Percentiles rank a stretch among this genome's conserved stretches.
These are phyloP conservation scores for Mycena rosella DNA, from an alignment of 768 basidiomycete genomes.

Conservation along the genomic window DNA sequence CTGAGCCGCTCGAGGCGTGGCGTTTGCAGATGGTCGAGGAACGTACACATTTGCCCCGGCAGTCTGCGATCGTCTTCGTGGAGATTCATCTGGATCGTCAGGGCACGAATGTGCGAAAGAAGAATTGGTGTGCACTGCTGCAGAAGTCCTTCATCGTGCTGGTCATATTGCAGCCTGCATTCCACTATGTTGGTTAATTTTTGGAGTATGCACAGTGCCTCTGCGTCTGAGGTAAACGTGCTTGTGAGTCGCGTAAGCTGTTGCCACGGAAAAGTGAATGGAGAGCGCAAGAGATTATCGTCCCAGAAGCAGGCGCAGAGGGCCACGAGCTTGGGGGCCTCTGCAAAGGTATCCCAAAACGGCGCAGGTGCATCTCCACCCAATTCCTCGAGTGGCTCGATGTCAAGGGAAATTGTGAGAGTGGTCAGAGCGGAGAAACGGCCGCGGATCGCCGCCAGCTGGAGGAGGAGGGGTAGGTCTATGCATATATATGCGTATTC, in stretches of 20 bases:
- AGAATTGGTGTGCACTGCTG: not conserved
- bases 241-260: constrained; percentile 25
- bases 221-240: constrained; percentile 2
- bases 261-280: constrained; percentile 17
- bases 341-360: constrained; percentile 5
- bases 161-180: not conserved
- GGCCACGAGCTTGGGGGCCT: not conserved
- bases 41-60: not conserved
- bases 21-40: constrained; percentile 14
- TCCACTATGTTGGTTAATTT: not conserved
- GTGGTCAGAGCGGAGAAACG: constrained; percentile 3
- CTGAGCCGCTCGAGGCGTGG: constrained; percentile 10
- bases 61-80: not conserved
- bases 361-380: not conserved
- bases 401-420: not conserved
- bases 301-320: not conserved
- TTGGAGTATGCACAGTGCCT: not conserved
- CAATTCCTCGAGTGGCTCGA: not conserved
- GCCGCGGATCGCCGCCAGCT: not conserved
- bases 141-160: not conserved
- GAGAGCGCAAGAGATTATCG: not conserved
- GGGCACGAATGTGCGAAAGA: not conserved
- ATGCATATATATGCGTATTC: not conserved
- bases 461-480: not conserved
- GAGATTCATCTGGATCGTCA: not conserved